Percentiles rank a stretch among this genome's conserved stretches.
Conservation (phyloP, 2,329 filamentous ascomycete species). For the Ascochyta rabiei region DNA sequence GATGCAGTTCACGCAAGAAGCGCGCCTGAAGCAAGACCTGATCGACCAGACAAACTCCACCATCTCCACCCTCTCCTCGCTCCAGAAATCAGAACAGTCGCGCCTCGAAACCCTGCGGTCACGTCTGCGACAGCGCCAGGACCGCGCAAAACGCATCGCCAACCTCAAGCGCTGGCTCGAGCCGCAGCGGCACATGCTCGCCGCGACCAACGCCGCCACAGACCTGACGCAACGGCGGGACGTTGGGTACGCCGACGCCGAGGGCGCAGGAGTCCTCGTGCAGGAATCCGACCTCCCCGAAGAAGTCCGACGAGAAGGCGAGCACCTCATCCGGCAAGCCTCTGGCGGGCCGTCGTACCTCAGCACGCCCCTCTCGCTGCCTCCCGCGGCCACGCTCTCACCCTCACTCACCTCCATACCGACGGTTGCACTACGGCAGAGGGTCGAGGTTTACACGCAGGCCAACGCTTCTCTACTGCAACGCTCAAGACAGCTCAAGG, state of each 20-base stretch:
- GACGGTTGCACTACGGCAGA: slow-evolving; percentile 61
- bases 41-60: slow-evolving; percentile 82
- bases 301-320: slow-evolving; percentile 36
- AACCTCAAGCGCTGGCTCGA: slow-evolving; percentile 79
- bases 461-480: slow-evolving; percentile 72
- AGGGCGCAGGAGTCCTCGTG: slow-evolving; percentile 41
- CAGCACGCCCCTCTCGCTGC: slow-evolving; percentile 32
- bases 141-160: slow-evolving; percentile 70
- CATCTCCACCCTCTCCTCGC: slow-evolving; percentile 78
- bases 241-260: slow-evolving; percentile 57
- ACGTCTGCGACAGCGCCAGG: slow-evolving; percentile 68
- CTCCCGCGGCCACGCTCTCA: slow-evolving; percentile 44
- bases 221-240: slow-evolving; percentile 51
- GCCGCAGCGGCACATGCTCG: slow-evolving; percentile 66
- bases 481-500: slow-evolving; percentile 73
- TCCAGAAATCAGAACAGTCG: slow-evolving; percentile 77
- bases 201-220: slow-evolving; percentile 48
- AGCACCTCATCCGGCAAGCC: slow-evolving; percentile 36
- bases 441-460: slow-evolving; percentile 71
- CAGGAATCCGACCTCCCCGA: slow-evolving; percentile 36
- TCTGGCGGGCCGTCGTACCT: slow-evolving; percentile 39
- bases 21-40: slow-evolving; percentile 80
- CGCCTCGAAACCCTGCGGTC: slow-evolving; percentile 73
- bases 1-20: slow-evolving; percentile 77
- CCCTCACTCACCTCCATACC: slow-evolving; percentile 45